phyloP scores from a whole-genome alignment of 768 basidiomycete genomes.

The Lactifluus pinguis region DNA sequence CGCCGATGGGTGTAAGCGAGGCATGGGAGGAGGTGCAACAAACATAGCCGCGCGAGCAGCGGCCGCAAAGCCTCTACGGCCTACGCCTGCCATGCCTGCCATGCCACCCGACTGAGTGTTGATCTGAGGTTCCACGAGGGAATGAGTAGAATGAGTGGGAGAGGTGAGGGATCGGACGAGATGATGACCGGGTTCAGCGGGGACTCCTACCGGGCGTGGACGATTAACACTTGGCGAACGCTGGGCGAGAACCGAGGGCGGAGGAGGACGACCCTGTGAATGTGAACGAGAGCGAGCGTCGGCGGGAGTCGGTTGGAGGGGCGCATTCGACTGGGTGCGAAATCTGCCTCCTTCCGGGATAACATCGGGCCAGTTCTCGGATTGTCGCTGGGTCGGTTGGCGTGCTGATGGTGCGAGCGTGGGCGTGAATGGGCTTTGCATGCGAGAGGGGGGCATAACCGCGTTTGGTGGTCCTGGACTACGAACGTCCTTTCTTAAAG shows the following conservation, averaged over 20 bases:
- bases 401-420: background rate
- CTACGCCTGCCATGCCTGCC: conserved; percentile 89
- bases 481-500: conserved; percentile 1
- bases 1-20: background rate
- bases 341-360: conserved; percentile 1
- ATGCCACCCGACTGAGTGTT: conserved; percentile 69
- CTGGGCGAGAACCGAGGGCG: conserved; percentile 4
- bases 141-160: conserved; percentile 9
- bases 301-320: conserved; percentile 8
- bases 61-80: conserved; percentile 72
- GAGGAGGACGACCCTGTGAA: conserved; percentile 6
- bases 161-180: conserved; percentile 1
- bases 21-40: conserved; percentile 16
- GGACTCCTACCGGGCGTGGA: conserved; percentile 1
- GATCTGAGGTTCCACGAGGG: conserved; percentile 30
- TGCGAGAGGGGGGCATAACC: background rate
- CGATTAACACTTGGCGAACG: background rate
- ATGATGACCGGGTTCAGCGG: background rate
- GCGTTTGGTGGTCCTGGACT: background rate
- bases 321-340: conserved; percentile 21
- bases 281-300: background rate
- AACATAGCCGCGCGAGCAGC: conserved; percentile 58
- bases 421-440: background rate
- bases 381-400: background rate
- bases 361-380: background rate